Evolutionary conservation across 2,329 filamentous ascomycete genomes (phyloP).

Genomic region (Endocalyx cinctus): DNA sequence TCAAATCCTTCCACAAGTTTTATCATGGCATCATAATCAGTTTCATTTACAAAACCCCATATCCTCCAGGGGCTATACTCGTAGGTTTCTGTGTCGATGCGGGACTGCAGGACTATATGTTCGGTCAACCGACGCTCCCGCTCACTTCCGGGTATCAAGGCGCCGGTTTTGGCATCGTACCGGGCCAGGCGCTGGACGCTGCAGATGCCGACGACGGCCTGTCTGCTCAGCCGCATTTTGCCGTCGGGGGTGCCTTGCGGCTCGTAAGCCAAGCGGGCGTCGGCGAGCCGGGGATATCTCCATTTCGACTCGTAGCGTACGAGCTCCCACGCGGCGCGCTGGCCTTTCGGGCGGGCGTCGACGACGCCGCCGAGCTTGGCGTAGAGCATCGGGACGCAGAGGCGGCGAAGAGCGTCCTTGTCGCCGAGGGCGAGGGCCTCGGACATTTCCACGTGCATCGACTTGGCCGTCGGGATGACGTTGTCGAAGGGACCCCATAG

Average conservation of each 20-base stretch:
- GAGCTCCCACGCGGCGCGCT: slow-evolving; percentile 50
- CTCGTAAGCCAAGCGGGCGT: slow-evolving; percentile 47
- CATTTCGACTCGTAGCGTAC: slow-evolving; percentile 40
- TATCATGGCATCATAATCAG: no score
- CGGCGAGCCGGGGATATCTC: slow-evolving; percentile 46
- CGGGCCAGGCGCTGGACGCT: slow-evolving; percentile 51
- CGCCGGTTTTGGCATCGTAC: slow-evolving; percentile 30
- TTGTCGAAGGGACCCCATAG: slow-evolving; percentile 38
- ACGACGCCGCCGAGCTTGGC: slow-evolving; percentile 50
- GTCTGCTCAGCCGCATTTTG: slow-evolving; percentile 39
- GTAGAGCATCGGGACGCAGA: slow-evolving; percentile 52
- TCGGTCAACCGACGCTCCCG: slow-evolving; percentile 54
- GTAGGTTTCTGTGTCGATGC: slow-evolving; percentile 41
- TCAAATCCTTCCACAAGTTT: no score
- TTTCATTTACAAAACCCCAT: no score
- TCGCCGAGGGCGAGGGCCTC: slow-evolving; percentile 57
- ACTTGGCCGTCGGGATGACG: slow-evolving; percentile 50
- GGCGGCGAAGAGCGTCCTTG: slow-evolving; percentile 39
- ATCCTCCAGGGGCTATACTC: slow-evolving; percentile 53
- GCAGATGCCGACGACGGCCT: slow-evolving; percentile 57
- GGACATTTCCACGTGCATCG: slow-evolving; percentile 58
- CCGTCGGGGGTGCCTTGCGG: slow-evolving; percentile 33
- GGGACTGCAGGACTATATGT: slow-evolving; percentile 57
- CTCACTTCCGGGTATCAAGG: slow-evolving; percentile 39
- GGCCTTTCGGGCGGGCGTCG: slow-evolving; percentile 41